A percentile compares a stretch with the other conserved stretches of the same genome.
These are phyloP conservation scores for Botrytis tulipae DNA, from an alignment of 2,329 filamentous ascomycete species.

Conservation along the genomic window DNA sequence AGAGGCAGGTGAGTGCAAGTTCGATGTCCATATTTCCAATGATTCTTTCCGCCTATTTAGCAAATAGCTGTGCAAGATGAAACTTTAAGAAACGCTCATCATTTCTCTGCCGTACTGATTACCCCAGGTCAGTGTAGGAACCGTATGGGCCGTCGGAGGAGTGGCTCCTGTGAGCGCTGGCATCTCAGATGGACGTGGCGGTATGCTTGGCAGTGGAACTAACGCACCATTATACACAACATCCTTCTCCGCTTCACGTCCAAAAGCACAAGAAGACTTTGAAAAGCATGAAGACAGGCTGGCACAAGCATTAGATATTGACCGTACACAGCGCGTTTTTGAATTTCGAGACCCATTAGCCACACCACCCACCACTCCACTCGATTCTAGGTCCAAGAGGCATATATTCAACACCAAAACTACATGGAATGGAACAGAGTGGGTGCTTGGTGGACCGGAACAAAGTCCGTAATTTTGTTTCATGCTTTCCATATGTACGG, in stretches of 20 bases:
- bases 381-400: constrained; percentile 30
- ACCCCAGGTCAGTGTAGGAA: constrained; percentile 60
- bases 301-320: constrained; percentile 77
- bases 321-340: constrained; percentile 66
- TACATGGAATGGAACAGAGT: constrained; percentile 39
- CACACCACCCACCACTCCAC: constrained; percentile 32
- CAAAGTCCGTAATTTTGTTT: constrained; percentile 26
- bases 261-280: constrained; percentile 56
- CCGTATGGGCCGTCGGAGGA: constrained; percentile 78
- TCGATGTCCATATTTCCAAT: background rate
- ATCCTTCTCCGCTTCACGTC: constrained; percentile 46
- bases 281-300: constrained; percentile 72
- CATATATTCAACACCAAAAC: constrained; percentile 31
- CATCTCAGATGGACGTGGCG: constrained; percentile 62
- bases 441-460: constrained; percentile 32
- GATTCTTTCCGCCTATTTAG: background rate
- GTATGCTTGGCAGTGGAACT: constrained; percentile 65
- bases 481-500: background rate
- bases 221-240: constrained; percentile 65
- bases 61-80: background rate
- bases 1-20: constrained; percentile 35
- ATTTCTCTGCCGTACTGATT: constrained; percentile 22
- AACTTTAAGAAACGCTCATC: background rate
- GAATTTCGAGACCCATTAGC: constrained; percentile 45
- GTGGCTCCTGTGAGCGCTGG: constrained; percentile 54